Conservation (phyloP, 2,329 filamentous ascomycete genomes). For the Nemania sp. region DNA sequence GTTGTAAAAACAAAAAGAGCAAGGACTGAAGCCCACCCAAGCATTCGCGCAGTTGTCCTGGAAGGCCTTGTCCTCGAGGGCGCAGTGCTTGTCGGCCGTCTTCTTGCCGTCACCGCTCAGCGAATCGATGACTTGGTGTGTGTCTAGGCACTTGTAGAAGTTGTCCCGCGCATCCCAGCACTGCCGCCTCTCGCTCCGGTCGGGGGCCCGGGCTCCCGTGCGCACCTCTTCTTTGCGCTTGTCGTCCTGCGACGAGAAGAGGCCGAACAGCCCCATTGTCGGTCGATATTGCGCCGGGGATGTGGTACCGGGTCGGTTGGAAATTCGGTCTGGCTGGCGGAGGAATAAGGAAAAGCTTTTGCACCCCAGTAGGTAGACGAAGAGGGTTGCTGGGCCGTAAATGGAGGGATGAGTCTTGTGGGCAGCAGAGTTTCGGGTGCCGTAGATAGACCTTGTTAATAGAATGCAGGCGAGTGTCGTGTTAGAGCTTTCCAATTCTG, state of each 20-base stretch:
- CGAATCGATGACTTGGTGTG: conserved; percentile 77
- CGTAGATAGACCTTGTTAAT: not conserved
- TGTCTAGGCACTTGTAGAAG: conserved; percentile 88
- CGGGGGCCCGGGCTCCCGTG: conserved; percentile 72
- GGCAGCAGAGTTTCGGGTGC: not conserved
- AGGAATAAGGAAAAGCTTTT: not conserved
- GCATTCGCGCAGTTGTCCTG: conserved; percentile 85
- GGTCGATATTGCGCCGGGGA: conserved; percentile 9
- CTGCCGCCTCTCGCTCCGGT: conserved; percentile 75
- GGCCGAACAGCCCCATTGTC: conserved; percentile 56
- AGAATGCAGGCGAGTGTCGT: too few relatives aligned
- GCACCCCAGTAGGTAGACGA: too few relatives aligned
- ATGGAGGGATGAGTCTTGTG: not conserved
- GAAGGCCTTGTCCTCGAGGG: conserved; percentile 66
- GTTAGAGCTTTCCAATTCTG: not conserved
- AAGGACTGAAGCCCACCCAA: conserved; percentile 69
- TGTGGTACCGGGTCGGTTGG: not conserved
- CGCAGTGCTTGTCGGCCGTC: conserved; percentile 61
- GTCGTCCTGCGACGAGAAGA: conserved; percentile 46
- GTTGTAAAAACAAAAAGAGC: not conserved
- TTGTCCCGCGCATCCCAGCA: conserved; percentile 91
- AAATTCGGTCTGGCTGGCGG: not conserved
- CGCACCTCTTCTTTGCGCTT: conserved; percentile 60
- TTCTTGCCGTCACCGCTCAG: conserved; percentile 59
- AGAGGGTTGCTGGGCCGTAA: not conserved